Conservation (phyloP, 2,329 filamentous ascomycete genomes). For the Coniochaeta hoffmannii region DNA sequence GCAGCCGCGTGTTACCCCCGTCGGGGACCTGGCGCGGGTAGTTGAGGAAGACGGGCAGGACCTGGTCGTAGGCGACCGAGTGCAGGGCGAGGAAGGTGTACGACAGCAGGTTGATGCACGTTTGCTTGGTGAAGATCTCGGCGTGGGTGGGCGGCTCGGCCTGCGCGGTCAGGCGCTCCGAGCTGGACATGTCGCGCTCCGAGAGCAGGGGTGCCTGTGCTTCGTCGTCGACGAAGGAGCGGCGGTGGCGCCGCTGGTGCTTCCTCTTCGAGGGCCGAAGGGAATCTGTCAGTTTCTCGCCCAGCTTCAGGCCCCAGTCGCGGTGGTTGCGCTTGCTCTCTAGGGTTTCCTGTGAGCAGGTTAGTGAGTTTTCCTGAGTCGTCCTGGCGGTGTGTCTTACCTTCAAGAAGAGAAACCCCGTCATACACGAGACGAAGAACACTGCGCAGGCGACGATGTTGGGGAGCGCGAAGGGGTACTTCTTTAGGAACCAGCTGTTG, state of each 20-base stretch:
- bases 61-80: slow-evolving; percentile 76
- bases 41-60: slow-evolving; percentile 83
- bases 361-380: slow-evolving; percentile 5
- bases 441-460: slow-evolving; percentile 72
- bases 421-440: slow-evolving; percentile 69
- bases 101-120: slow-evolving; percentile 44
- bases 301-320: slow-evolving; percentile 72
- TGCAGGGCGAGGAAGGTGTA: slow-evolving; percentile 81
- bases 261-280: slow-evolving; percentile 18
- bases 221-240: slow-evolving; percentile 48
- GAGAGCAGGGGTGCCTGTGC: slow-evolving; percentile 48
- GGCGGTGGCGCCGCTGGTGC: slow-evolving; percentile 27
- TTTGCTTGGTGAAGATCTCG: slow-evolving; percentile 23
- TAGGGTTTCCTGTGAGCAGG: slow-evolving; percentile 60
- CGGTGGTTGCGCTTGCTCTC: slow-evolving; percentile 57
- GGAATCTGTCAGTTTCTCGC: slow-evolving; percentile 50
- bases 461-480: slow-evolving; percentile 76
- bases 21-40: slow-evolving; percentile 52
- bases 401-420: slow-evolving; percentile 70
- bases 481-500: slow-evolving; percentile 57
- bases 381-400: slow-evolving; percentile 25
- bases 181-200: slow-evolving; percentile 2
- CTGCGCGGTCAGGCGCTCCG: slow-evolving; percentile 17
- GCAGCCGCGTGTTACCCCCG: slow-evolving; percentile 53
- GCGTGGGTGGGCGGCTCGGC: slow-evolving; percentile 5